These are phyloP conservation scores for Colletotrichum godetiae DNA, from an alignment of 2,329 filamentous ascomycete genomes.

Conservation along the genomic window DNA sequence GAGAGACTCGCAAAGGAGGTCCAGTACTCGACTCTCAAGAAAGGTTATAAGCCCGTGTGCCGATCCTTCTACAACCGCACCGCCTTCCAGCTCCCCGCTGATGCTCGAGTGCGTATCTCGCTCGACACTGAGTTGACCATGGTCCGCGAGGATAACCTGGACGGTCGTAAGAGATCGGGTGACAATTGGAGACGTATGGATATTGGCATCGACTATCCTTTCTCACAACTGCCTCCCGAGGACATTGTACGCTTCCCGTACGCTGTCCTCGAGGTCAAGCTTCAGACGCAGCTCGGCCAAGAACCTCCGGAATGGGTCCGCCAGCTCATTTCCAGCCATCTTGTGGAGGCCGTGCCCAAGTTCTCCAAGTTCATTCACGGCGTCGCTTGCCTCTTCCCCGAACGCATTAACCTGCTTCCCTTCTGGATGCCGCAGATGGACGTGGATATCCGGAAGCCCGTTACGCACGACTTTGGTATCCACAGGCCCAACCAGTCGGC, in stretches of 20 bases:
- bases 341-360: slow-evolving; percentile 98
- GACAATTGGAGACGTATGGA: slow-evolving; percentile 97
- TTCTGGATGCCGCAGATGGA: slow-evolving; percentile 99
- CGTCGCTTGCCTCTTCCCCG: slow-evolving; percentile 86
- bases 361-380: slow-evolving; percentile 99
- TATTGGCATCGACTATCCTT: slow-evolving; percentile 96
- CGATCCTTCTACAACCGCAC: slow-evolving; percentile 98
- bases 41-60: slow-evolving; percentile 88
- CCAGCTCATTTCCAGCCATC: slow-evolving; percentile 89
- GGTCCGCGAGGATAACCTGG: slow-evolving; percentile 94
- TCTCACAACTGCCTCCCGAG: slow-evolving; percentile 84
- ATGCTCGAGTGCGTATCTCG: slow-evolving; percentile 95
- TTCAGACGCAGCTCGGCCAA: slow-evolving; percentile 95
- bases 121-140: slow-evolving; percentile 96
- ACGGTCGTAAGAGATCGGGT: slow-evolving; percentile 79
- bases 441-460: slow-evolving; percentile 94
- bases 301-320: slow-evolving; percentile 97
- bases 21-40: slow-evolving; percentile 91
- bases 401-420: slow-evolving; percentile 87
- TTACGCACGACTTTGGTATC: slow-evolving; percentile 90
- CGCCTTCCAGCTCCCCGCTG: slow-evolving; percentile 95
- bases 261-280: slow-evolving; percentile 94
- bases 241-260: slow-evolving; percentile 96
- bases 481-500: slow-evolving; percentile 80
- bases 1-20: slow-evolving; percentile 91